Evolutionary conservation across 495 filamentous ascomycete species (phyloP), one percentile per base, ranked within the genome.

Genomic region (Aspergillus mulundensis): DNA sequence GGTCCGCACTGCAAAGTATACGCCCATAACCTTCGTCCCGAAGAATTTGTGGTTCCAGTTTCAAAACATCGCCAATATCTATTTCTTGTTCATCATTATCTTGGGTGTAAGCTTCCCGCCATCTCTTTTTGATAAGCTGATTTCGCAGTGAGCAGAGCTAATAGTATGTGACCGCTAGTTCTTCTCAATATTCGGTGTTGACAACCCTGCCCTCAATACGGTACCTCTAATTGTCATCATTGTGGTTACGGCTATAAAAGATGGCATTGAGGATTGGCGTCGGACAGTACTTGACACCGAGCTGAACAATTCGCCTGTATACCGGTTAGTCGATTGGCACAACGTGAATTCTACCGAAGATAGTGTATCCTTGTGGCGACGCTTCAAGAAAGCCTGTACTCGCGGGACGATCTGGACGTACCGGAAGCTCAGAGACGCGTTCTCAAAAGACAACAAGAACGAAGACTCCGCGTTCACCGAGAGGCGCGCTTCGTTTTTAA

Each of bases 21-120:
- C 95, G 4, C 85, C 95, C 14, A 72, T 99, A 50, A 95, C 88
- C 60, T 99, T 99, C 75, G 71, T 97, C n/a, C 95, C 95, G 10
- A 97, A 97, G 73, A 96, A 99, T 70, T 68, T 97, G 53, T 99
- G 85, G 81, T 86, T 94, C 55, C 95, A 99, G 70, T 97, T 99
- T 68, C 92, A 97, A 73, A 97, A 97, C 70, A 89, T 99, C 61
- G 95, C 95, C 51, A 99, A 97, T 70, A 85, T 97, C 38, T 99
- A 96, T 71, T 99, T 99, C 79, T 78, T 97, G 53, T 96, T 97
- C 73, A 82, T 94, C 58, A 93, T 96, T 69, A 93, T 99, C 67
- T 83, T 99, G 53, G 82, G 85, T 60, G 95, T 97, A 85, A 52
- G 50, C 36, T n/a, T 47, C 46, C 39, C 18, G 52, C 25, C 34